A percentile compares a stretch with the other conserved stretches of the same genome.
phyloP scores from a whole-genome alignment of 2,329 filamentous ascomycete species.

The Aspergillus sp. region DNA sequence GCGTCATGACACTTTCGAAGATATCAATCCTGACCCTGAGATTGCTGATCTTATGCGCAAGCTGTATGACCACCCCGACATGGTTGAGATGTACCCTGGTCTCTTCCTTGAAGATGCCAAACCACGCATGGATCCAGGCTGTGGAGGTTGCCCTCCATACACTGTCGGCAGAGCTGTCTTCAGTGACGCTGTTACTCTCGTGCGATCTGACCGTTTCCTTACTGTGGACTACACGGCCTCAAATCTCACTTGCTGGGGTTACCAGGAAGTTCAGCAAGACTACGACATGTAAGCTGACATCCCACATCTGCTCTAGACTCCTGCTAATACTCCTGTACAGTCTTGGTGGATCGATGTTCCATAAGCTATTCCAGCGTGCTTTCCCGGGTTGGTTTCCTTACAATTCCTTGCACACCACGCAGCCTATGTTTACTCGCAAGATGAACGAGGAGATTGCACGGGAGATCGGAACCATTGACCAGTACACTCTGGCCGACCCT shows the following conservation, averaged over 20 bases:
- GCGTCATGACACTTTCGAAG: slow-evolving; percentile 50
- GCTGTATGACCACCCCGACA: slow-evolving; percentile 58
- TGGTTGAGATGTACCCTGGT: slow-evolving; percentile 64
- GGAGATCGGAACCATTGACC: slow-evolving; percentile 12
- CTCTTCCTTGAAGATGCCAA: slow-evolving; percentile 45
- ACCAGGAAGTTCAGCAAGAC: slow-evolving; percentile 29
- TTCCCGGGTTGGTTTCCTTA: slow-evolving; percentile 21
- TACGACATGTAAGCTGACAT: slow-evolving; percentile 8
- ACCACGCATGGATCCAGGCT: slow-evolving; percentile 30
- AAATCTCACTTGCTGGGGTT: slow-evolving; percentile 37
- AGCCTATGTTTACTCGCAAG: slow-evolving; percentile 22
- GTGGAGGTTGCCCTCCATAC: slow-evolving; percentile 32
- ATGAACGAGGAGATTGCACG: slow-evolving; percentile 19
- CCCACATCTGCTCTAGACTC: neutral
- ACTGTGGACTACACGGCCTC: slow-evolving; percentile 34
- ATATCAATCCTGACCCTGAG: slow-evolving; percentile 53
- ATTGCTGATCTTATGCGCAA: slow-evolving; percentile 51
- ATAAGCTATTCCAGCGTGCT: slow-evolving; percentile 23
- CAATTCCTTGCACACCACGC: slow-evolving; percentile 21
- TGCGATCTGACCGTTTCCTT: slow-evolving; percentile 37
- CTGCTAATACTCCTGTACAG: neutral
- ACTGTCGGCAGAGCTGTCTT: slow-evolving; percentile 36
- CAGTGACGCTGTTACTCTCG: slow-evolving; percentile 39
- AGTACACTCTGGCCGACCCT: slow-evolving; percentile 14
- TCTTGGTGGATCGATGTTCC: slow-evolving; percentile 23